Evolutionary conservation across 2,329 filamentous ascomycete genomes (phyloP).

Genomic region (Arthrobotrys conoides): DNA sequence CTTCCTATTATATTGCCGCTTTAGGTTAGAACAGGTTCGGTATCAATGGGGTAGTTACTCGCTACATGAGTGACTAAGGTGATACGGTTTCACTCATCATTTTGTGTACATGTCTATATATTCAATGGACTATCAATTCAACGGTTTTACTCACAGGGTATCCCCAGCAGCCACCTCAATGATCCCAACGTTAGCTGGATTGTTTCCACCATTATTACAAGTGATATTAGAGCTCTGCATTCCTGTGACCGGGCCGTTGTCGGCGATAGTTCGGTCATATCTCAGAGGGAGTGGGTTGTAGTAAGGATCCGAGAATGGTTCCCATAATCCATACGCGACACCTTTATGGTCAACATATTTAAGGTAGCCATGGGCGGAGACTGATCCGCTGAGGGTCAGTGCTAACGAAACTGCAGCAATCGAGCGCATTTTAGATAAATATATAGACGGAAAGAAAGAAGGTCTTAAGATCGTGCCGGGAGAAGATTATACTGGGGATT

Average conservation of each 20-base stretch:
- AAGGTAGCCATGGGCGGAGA: slow-evolving; percentile 64
- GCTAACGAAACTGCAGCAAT: slow-evolving; percentile 20
- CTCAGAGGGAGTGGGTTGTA: slow-evolving; percentile 63
- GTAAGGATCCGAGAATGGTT: slow-evolving; percentile 65
- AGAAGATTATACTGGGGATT: background rate
- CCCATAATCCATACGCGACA: slow-evolving; percentile 64
- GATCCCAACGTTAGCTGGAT: slow-evolving; percentile 61
- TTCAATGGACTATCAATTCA: background rate
- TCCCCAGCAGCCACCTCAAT: slow-evolving; percentile 63
- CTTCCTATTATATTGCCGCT: slow-evolving; percentile 60
- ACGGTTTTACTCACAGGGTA: slow-evolving; percentile 60
- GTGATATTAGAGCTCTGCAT: slow-evolving; percentile 64
- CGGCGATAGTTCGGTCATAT: slow-evolving; percentile 62
- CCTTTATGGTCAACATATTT: slow-evolving; percentile 64
- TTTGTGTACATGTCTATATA: background rate
- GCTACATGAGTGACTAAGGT: background rate
- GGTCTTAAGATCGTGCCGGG: background rate
- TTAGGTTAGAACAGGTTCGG: background rate
- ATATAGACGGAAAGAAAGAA: background rate
- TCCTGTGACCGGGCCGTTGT: slow-evolving; percentile 64
- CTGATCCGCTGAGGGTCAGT: slow-evolving; percentile 46
- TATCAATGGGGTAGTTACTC: too few species aligned
- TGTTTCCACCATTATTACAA: slow-evolving; percentile 64
- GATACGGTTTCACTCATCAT: background rate
- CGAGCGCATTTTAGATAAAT: slow-evolving; percentile 1